phyloP scores from a whole-genome alignment of 2,329 filamentous ascomycete genomes.

The Neonectria neomacrospora region DNA sequence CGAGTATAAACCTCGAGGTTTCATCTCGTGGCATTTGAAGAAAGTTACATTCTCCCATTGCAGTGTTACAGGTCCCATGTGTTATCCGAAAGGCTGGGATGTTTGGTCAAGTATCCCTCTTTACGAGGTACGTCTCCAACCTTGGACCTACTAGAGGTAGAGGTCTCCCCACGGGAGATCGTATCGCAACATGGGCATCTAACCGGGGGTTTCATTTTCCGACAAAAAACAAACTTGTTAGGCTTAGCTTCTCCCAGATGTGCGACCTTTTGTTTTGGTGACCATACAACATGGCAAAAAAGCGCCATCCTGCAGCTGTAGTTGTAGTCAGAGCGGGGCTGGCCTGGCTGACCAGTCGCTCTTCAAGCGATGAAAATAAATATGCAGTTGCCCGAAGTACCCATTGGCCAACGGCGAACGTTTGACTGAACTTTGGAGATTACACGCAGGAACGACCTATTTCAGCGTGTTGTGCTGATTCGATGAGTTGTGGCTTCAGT shows the following conservation, averaged over 20 bases:
- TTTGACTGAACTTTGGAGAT: background rate
- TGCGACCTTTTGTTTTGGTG: background rate
- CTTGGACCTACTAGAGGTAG: background rate
- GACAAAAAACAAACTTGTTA: conserved; percentile 1
- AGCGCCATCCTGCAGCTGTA: conserved; percentile 1
- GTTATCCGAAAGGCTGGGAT: background rate
- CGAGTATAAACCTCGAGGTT: too few relatives aligned
- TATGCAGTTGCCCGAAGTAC: background rate
- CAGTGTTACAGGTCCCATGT: background rate
- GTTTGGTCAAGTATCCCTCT: background rate
- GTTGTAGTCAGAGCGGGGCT: conserved; percentile 5
- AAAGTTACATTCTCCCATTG: background rate
- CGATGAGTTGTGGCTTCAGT: background rate
- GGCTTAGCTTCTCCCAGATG: background rate
- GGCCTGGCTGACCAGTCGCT: conserved; percentile 4
- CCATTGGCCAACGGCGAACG: background rate
- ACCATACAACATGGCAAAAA: conserved; percentile 5
- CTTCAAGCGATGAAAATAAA: background rate
- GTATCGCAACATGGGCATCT: background rate
- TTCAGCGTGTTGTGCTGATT: background rate
- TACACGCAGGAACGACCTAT: background rate
- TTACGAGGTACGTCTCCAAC: background rate
- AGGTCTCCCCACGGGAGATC: background rate
- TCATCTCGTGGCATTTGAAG: background rate
- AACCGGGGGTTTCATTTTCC: conserved; percentile 1